These are phyloP conservation scores for Trichoderma guizhouense DNA, from an alignment of 2,329 filamentous ascomycete genomes.

Conservation along the genomic window DNA sequence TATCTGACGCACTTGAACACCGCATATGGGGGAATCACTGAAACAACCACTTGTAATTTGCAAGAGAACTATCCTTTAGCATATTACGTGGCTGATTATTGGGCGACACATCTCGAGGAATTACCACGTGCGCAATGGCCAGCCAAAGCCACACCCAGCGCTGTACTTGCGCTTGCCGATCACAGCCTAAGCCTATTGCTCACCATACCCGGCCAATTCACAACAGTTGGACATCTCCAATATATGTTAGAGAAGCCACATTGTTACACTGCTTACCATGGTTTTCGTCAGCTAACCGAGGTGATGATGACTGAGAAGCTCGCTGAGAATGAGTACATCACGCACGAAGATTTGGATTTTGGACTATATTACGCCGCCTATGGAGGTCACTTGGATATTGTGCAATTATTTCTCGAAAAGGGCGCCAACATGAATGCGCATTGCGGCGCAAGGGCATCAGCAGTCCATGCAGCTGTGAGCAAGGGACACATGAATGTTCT, in stretches of 20 bases:
- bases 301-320: not conserved
- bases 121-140: not conserved
- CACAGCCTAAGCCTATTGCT: not conserved
- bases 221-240: no score
- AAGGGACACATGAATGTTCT: not conserved
- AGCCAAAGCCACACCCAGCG: no score
- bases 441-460: not conserved
- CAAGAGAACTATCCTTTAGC: not conserved
- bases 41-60: no score
- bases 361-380: not conserved
- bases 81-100: fast-evolving
- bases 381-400: not conserved
- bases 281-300: not conserved
- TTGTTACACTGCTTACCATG: not conserved
- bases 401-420: not conserved
- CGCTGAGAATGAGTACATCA: not conserved
- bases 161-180: not conserved
- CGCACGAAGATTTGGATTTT: not conserved
- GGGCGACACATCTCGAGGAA: not conserved
- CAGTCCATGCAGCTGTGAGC: not conserved
- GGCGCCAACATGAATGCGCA: not conserved
- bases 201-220: no score
- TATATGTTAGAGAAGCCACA: not conserved
- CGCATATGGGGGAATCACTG: fast-evolving
- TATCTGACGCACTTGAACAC: not conserved